These are phyloP conservation scores for Phytophthora fragariaefolia DNA, from an alignment of 352 stramenopile species.

Conservation along the genomic window DNA sequence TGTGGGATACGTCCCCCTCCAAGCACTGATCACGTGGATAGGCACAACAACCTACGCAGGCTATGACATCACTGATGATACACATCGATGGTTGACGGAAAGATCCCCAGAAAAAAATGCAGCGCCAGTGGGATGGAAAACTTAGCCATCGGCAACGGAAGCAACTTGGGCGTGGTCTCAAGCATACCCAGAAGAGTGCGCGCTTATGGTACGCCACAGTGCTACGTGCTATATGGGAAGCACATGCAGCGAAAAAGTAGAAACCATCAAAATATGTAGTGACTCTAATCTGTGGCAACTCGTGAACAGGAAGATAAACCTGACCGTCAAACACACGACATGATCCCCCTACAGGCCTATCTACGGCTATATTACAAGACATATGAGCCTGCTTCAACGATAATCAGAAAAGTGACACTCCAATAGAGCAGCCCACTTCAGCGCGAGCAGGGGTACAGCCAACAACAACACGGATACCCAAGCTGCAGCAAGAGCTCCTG, in stretches of 20 bases:
- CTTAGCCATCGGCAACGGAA: not conserved
- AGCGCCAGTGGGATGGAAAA: not conserved
- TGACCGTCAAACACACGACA: not conserved
- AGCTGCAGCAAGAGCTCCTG: not conserved
- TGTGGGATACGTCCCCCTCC: not conserved
- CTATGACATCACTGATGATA: not conserved
- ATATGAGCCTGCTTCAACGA: not conserved
- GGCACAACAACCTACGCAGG: not conserved
- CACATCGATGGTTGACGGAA: not conserved
- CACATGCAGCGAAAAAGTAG: not conserved
- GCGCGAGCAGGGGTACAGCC: not conserved
- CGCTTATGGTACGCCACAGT: not conserved
- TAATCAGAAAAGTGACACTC: not conserved
- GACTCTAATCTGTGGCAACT: not conserved
- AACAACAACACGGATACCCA: not conserved
- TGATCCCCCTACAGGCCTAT: not conserved
- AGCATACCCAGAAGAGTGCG: not conserved
- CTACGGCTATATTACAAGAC: not conserved
- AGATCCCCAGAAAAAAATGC: not conserved
- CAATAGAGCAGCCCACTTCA: not conserved
- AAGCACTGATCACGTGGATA: not conserved
- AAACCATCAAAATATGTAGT: not conserved
- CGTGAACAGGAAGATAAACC: not conserved
- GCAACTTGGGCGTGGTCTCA: not conserved
- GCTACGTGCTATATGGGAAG: not conserved